Base-by-base conservation (phyloP, 768 basidiomycete species). In the Pleurotus giganteus region DNA sequence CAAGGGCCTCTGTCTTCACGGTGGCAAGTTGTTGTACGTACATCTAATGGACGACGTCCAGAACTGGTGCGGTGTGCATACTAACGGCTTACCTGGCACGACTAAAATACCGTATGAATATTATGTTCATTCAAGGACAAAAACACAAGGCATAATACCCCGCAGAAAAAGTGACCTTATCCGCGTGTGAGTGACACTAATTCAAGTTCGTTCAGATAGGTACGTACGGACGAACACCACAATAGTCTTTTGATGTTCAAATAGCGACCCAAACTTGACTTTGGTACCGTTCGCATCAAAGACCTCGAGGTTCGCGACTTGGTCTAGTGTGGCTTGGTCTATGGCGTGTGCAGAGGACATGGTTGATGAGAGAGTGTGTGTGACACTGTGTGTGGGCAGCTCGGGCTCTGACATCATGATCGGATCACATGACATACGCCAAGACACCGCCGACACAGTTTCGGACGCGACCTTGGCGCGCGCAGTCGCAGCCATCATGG, bases 81-180 rank as follows among this genome's bases (percentile, higher is more conserved):
- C 19, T 15, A 26, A n/a, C 21, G 37, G 12, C 64, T 58, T 61
- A 75, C 80, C 74, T 76, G 74, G 52, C 80, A 81, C 47, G 51
- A 65, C 79, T 76, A 54, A 2, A 43, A 44, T 24, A 57, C 13
- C 21, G 27, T 27, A 8, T 55, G 3, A 39, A 5, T 27, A n/a
- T n/a, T 52, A 27, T 21, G 39, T 19, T 2, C 9, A 17, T 37
- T 17, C 8, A 27, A 19, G 53, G 23, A 50, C 34, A 44, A 17
- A 29, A 17, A n/a, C 31, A 43, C 1, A 26, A 42, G n/a, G 44
- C 34, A 23, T 65, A 79, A 51, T 68, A 85, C 83, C 15, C 83
- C 83, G 58, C 85, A 86, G 60, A 84, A 84, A 63, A 86, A 86
- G 65, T 86, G 83, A 6, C 84, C 84, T 84, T 7, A 42, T 12